These are phyloP conservation scores for Suillus cothurnatus DNA, from an alignment of 768 basidiomycete genomes.

Conservation along the genomic window DNA sequence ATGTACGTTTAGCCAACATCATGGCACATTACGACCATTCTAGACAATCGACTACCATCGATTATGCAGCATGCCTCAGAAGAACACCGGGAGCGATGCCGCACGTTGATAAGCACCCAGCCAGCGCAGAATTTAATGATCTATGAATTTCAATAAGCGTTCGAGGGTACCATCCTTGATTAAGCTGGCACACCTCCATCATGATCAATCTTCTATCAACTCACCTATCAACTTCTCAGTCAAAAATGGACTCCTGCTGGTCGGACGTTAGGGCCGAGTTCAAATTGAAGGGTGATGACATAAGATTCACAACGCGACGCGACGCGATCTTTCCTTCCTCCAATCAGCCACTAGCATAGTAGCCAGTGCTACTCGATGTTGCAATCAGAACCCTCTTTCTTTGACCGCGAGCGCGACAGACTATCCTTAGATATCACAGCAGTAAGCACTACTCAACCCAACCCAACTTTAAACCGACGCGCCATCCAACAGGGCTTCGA, in stretches of 20 bases:
- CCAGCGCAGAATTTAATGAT: background rate
- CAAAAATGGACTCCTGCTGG: background rate
- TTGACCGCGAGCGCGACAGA: slow-evolving; percentile 78
- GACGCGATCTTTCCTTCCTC: background rate
- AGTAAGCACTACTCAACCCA: slow-evolving; percentile 41
- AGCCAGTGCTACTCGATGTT: slow-evolving; percentile 22
- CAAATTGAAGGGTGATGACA: background rate
- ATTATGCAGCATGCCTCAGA: background rate
- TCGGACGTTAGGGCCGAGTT: background rate
- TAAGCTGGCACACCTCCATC: background rate
- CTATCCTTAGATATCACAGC: slow-evolving; percentile 73
- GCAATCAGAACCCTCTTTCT: slow-evolving; percentile 56
- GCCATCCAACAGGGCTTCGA: slow-evolving; percentile 77
- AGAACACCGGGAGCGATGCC: background rate
- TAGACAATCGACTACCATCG: background rate
- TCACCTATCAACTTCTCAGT: background rate
- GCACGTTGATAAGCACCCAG: background rate
- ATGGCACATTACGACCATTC: background rate
- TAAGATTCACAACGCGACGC: background rate
- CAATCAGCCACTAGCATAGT: background rate
- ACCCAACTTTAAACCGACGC: background rate
- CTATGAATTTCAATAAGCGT: background rate
- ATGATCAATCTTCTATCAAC: background rate
- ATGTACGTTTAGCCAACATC: background rate
- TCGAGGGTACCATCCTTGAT: background rate